These are phyloP conservation scores for Wallacemonas sp. DNA, from an alignment of 208 protist species.

Conservation along the genomic window DNA sequence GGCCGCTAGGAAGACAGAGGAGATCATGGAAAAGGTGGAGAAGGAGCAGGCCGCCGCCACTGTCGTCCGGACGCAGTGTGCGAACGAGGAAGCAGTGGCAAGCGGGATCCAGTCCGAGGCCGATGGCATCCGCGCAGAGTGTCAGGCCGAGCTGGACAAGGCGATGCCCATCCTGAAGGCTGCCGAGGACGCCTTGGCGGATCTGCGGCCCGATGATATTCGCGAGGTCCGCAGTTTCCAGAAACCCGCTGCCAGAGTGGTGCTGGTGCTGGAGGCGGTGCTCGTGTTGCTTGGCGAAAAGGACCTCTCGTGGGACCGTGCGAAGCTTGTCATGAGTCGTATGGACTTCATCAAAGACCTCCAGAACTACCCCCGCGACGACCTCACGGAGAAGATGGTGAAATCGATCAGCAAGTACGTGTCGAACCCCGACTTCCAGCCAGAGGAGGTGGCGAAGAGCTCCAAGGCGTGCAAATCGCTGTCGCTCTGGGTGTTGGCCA, in stretches of 20 bases:
- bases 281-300: slow-evolving; percentile 92
- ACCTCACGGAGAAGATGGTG: slow-evolving; percentile 85
- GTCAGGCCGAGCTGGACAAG: slow-evolving; percentile 93
- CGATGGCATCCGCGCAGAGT: slow-evolving; percentile 89
- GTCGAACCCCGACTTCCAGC: slow-evolving; percentile 93
- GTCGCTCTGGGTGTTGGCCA: slow-evolving; percentile 94
- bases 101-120: slow-evolving; percentile 87
- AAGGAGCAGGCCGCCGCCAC: slow-evolving; percentile 88
- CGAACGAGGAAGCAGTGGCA: slow-evolving; percentile 86
- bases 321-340: slow-evolving; percentile 91
- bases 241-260: slow-evolving; percentile 90
- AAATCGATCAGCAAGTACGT: slow-evolving; percentile 93
- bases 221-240: slow-evolving; percentile 92
- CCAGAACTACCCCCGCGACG: slow-evolving; percentile 92
- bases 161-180: slow-evolving; percentile 92
- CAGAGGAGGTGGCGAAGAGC: slow-evolving; percentile 91
- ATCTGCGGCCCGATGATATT: slow-evolving; percentile 92
- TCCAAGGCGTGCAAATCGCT: slow-evolving; percentile 94
- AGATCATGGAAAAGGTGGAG: slow-evolving; percentile 91
- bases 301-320: slow-evolving; percentile 91
- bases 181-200: slow-evolving; percentile 93
- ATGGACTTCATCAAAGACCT: slow-evolving; percentile 94
- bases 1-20: slow-evolving; percentile 92
- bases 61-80: slow-evolving; percentile 79
- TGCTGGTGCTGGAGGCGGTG: slow-evolving; percentile 93